phyloP scores from a whole-genome alignment of 805 yeast genomes.

The Ogataea pini region DNA sequence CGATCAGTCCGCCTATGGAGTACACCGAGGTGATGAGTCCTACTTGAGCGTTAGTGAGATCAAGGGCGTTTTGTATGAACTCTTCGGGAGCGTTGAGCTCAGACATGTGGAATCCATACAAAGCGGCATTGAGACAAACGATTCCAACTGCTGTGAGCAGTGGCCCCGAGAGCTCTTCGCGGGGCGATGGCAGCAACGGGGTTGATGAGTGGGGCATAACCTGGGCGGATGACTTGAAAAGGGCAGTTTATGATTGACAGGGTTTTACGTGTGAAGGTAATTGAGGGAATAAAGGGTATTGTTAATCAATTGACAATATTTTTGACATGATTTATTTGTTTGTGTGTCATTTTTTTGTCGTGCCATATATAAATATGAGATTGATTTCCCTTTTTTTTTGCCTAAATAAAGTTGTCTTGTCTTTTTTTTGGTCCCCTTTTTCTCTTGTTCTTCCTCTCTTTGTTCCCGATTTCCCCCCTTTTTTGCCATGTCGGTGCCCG shows the following conservation, averaged over 20 bases:
- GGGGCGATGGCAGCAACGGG: constrained; percentile 1
- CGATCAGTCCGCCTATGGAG: constrained; percentile 80
- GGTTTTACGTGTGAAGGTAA: too few relatives aligned
- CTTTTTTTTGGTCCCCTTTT: background rate
- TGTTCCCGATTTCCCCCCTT: too few relatives aligned
- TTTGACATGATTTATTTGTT: background rate
- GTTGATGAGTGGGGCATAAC: constrained; percentile 3
- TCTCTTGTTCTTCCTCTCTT: too few relatives aligned
- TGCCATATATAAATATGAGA: background rate
- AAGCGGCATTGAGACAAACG: constrained; percentile 76
- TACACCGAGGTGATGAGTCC: constrained; percentile 79
- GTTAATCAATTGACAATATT: background rate
- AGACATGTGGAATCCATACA: constrained; percentile 93
- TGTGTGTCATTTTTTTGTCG: background rate
- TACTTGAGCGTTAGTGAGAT: constrained; percentile 45
- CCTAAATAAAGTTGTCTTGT: background rate
- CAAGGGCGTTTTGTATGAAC: constrained; percentile 39
- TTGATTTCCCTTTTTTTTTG: background rate
- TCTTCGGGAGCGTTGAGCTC: constrained; percentile 90
- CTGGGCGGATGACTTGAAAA: background rate
- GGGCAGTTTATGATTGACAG: too few relatives aligned
- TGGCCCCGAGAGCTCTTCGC: constrained; percentile 11
- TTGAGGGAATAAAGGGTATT: background rate
- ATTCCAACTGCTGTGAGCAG: constrained; percentile 51
- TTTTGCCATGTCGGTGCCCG: constrained; percentile 6